Base-by-base conservation (phyloP, 768 basidiomycete species). In the Infundibulicybe gibba region DNA sequence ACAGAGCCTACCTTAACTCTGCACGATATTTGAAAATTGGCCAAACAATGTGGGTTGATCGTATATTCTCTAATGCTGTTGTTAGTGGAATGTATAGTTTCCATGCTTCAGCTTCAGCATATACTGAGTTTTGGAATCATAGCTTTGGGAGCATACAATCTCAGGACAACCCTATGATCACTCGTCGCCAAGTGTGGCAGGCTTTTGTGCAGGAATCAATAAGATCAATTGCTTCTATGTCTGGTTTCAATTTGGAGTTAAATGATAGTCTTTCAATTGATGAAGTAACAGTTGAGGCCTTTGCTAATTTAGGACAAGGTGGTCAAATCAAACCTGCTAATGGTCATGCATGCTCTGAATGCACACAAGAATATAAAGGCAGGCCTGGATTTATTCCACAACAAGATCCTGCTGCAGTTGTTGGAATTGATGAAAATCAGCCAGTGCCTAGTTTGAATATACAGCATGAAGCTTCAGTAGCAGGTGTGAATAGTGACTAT, bases 11-110 rank as follows among this genome's bases (percentile, higher is more conserved):
- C 33, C 32, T 51, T 8, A 52, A 52, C 34, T 49, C 35, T 44
- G 51, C 53, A 21, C 51, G 45, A 16, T 52, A 45, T 41, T 14
- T 54, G 10, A 52, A 55, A 47, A 39, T 55, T 40, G 48, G 51
- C 4, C 39, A 33, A 33, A 42, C 43, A 34, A n/a, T 46, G 6
- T 55, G 54, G 48, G 49, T 52, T 21, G 54, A 55, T 49, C 25
- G 39, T 21, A 17, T 33, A 15, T 51, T 51, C 21, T 54, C 50
- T 14, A 44, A 45, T 25, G 40, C 50, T 34, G 40, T 54, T 13
- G 10, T 52, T n/a, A 51, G 46, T 53, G 48, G 34, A 5, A 48
- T 45, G 16, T 53, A 51, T 33, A 43, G 40, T 34, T 50, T 56
- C 20, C 54, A 53, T 50, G 52, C 46, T 33, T 56, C 49, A 17